Base-by-base conservation (phyloP, 2,329 filamentous ascomycete genomes). In the Fusarium pseudonygamai region DNA sequence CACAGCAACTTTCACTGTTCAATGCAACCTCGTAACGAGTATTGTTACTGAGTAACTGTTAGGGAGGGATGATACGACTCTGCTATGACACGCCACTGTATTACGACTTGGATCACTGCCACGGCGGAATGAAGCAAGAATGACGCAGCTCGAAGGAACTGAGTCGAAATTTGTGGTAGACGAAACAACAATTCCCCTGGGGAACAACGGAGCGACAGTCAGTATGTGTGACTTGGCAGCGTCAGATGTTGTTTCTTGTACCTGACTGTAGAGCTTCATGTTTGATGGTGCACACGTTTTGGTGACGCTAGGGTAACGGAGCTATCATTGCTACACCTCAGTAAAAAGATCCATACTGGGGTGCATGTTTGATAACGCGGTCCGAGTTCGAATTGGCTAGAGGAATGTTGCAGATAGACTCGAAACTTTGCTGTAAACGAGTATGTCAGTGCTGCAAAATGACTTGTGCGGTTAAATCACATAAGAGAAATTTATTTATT, bases 51-150 rank as follows among this genome's bases (percentile, higher is more conserved):
- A 52, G 32, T 18, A 42, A n/a, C 36, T 42, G 18, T 34, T 30
- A 46, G 34, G 40, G 30, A 43, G 52, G 46, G 32, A 50, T 45
- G 32, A 24, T 62, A 24, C 39, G 28, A 53, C 60, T 20, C 52
- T 66, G 56, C 65, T 71, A 71, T 73, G 67, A 72, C 67, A 60
- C 71, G 63, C 70, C 67, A 74, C 69, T 53, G 56, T 57, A 67
- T 63, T 49, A 68, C 39, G 60, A 60, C 34, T 56, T 55, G 43
- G 26, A 50, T 47, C 56, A 53, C 47, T 34, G 46, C 37, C 62
- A 39, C 61, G 30, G 42, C 39, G 47, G 50, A 67, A 68, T 73
- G 72, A 76, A 75, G 67, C 58, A 71, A 69, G 60, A 53, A 70
- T 75, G 74, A 77, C 64, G 67, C 63, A 67, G 53, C 39, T 70